phyloP scores from a whole-genome alignment of 768 basidiomycete species.

The Agrocybe pediades region DNA sequence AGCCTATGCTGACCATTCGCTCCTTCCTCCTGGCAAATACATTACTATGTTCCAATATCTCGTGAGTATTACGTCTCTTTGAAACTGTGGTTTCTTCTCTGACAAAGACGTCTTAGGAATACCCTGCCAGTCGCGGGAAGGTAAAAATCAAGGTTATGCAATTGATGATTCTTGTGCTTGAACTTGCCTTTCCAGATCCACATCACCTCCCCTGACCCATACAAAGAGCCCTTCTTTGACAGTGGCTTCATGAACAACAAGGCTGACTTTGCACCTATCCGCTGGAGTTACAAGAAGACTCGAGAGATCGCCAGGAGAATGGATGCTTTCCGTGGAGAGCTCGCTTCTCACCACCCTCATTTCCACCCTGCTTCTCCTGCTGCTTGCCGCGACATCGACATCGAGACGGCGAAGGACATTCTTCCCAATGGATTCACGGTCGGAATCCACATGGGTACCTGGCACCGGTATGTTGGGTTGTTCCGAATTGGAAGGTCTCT shows the following conservation, averaged over 20 bases:
- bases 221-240: conserved; percentile 65
- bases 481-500: not conserved
- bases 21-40: conserved; percentile 72
- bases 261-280: conserved; percentile 74
- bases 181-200: conserved; percentile 46
- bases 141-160: conserved; percentile 23
- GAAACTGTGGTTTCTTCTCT: not conserved
- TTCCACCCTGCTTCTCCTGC: conserved; percentile 72
- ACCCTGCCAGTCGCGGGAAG: conserved; percentile 74
- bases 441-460: conserved; percentile 75
- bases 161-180: not conserved
- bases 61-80: conserved; percentile 24
- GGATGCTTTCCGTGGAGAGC: conserved; percentile 75
- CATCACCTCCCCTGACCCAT: conserved; percentile 60
- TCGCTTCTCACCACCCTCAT: conserved; percentile 72
- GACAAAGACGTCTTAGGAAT: conserved; percentile 44
- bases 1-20: conserved; percentile 71
- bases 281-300: conserved; percentile 80
- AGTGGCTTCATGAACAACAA: conserved; percentile 81
- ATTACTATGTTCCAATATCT: conserved; percentile 78
- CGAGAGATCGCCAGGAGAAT: conserved; percentile 72
- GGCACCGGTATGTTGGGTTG: conserved; percentile 42
- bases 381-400: conserved; percentile 62
- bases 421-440: conserved; percentile 63
- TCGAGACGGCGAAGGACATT: conserved; percentile 64